These are phyloP conservation scores for Arachnopeziza araneosa DNA, from an alignment of 2,329 filamentous ascomycete genomes.

Conservation along the genomic window DNA sequence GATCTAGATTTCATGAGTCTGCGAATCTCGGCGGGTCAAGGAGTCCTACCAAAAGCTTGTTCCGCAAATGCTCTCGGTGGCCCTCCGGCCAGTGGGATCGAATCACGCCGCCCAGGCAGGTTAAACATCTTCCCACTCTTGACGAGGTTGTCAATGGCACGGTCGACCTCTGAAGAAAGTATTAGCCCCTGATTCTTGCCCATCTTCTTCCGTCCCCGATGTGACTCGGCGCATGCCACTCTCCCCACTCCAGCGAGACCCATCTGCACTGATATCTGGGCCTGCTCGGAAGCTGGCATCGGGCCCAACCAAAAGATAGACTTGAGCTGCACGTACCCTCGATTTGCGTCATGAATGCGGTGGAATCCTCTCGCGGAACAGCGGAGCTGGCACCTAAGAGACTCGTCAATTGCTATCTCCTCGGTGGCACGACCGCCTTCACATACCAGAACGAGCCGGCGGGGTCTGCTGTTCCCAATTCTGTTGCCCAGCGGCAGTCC, in stretches of 20 bases:
- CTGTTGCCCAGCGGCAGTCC: conserved; percentile 51
- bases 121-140: conserved; percentile 95
- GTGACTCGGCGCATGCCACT: conserved; percentile 5
- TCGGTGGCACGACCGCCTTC: conserved; percentile 2
- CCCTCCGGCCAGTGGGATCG: conserved; percentile 57
- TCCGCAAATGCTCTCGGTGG: conserved; percentile 50
- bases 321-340: conserved; percentile 61
- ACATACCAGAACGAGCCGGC: conserved; percentile 65
- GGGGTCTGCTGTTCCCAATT: conserved; percentile 70
- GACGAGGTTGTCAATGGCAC: conserved; percentile 88
- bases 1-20: conserved; percentile 46
- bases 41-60: conserved; percentile 47
- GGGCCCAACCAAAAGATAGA: neutral
- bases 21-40: neutral
- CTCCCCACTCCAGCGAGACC: neutral
- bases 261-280: neutral
- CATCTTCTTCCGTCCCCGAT: neutral
- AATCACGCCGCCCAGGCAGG: conserved; percentile 70
- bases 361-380: conserved; percentile 65
- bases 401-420: conserved; percentile 21
- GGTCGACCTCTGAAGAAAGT: conserved; percentile 72
- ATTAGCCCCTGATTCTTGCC: conserved; percentile 13
- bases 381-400: conserved; percentile 67
- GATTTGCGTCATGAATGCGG: conserved; percentile 80
- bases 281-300: neutral